These are phyloP conservation scores for Phlebopus sp. DNA, from an alignment of 1,284 basidiomycete genomes.

Conservation along the genomic window DNA sequence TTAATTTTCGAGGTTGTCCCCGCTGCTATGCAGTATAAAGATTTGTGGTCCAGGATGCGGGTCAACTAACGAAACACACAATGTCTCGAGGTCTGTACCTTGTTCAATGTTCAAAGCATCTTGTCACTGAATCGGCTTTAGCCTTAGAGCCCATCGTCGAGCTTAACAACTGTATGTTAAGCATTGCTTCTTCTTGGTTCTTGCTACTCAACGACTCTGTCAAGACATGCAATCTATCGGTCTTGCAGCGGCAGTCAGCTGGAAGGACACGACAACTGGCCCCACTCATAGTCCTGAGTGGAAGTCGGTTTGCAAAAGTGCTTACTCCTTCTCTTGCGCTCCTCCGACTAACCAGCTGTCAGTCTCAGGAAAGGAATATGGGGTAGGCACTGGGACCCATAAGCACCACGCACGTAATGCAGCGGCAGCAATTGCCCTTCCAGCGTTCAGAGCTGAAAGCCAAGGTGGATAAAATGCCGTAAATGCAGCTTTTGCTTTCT, in stretches of 20 bases:
- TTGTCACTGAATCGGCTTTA: slow-evolving; percentile 16
- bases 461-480: slow-evolving; percentile 13
- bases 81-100: slow-evolving; percentile 25
- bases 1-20: slow-evolving; percentile 22
- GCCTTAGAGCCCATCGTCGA: slow-evolving; percentile 33
- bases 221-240: slow-evolving; percentile 52
- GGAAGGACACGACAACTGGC: slow-evolving; percentile 49
- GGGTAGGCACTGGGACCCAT: slow-evolving; percentile 35
- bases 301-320: slow-evolving; percentile 60
- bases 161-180: slow-evolving; percentile 45
- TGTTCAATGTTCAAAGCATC: neutral
- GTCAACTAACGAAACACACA: slow-evolving; percentile 11
- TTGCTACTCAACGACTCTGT: slow-evolving; percentile 8
- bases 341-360: slow-evolving; percentile 13
- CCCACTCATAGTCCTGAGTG: slow-evolving; percentile 49
- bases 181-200: neutral
- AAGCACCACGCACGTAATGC: slow-evolving; percentile 53
- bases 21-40: slow-evolving; percentile 28
- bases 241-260: slow-evolving; percentile 45
- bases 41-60: slow-evolving; percentile 15
- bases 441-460: slow-evolving; percentile 21
- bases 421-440: slow-evolving; percentile 52
- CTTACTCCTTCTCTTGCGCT: slow-evolving; percentile 15
- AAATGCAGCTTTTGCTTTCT: neutral
- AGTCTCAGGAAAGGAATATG: slow-evolving; percentile 31